These are phyloP conservation scores for Suillus ampliporus DNA, from an alignment of 768 basidiomycete species.

Conservation along the genomic window DNA sequence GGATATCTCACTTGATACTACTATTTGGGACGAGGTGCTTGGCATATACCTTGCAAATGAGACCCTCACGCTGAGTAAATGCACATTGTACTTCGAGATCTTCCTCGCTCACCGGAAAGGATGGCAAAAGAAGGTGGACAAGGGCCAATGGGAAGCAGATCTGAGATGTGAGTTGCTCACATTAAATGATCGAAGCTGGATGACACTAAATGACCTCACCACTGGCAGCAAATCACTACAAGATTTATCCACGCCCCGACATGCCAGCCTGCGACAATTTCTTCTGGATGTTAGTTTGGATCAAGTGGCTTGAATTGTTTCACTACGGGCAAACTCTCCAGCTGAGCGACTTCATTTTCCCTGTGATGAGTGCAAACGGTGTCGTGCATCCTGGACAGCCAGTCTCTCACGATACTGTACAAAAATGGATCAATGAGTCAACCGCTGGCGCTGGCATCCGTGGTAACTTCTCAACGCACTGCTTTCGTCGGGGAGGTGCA, in stretches of 20 bases:
- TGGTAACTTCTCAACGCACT: conserved; percentile 32
- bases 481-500: conserved; percentile 33
- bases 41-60: conserved; percentile 11
- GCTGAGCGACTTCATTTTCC: too few relatives aligned
- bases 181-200: too few relatives aligned
- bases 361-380: too few relatives aligned
- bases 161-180: conserved; percentile 17
- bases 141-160: conserved; percentile 26
- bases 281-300: too few relatives aligned
- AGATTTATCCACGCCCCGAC: too few relatives aligned
- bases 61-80: conserved; percentile 15
- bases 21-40: conserved; percentile 1
- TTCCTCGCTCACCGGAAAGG: conserved; percentile 27
- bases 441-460: conserved; percentile 8
- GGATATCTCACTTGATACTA: conserved; percentile 23
- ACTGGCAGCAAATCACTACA: not conserved
- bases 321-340: too few relatives aligned
- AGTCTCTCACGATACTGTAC: too few relatives aligned
- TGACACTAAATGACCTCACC: too few relatives aligned
- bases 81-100: conserved; percentile 26
- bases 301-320: too few relatives aligned
- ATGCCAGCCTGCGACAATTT: too few relatives aligned
- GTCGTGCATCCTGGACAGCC: too few relatives aligned
- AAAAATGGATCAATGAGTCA: too few relatives aligned
- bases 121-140: conserved; percentile 32